Evolutionary conservation across 306 rosid species (phyloP), one percentile per base, ranked within the genome.

Genomic region (Acacia crassicarpa): DNA sequence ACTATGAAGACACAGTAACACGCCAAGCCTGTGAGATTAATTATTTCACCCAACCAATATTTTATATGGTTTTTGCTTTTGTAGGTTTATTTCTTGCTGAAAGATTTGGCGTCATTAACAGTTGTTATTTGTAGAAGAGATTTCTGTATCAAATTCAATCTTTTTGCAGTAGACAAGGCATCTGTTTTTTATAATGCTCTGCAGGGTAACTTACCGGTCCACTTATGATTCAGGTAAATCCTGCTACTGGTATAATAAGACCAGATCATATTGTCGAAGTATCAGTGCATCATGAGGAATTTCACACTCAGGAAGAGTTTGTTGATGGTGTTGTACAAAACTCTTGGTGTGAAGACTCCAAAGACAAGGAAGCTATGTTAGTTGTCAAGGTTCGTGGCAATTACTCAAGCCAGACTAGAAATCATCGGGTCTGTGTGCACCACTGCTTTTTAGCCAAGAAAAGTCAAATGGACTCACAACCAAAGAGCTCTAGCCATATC

Each of bases 291-390:
- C 97, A 93, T 8, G 97, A 95, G 78, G 94, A 95, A 71, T 91
- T 86, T 82, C 90, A 89, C 46, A 92, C 91, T 33, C 88, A 67
- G 62, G 96, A 91, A 88, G 97, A 91, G 80, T 95, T 89, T 85
- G 91, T 93, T 45, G 97, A 95, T 79, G 98, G 97, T 30, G 84
- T 87, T 77, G 92, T 91, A 27, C 95, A 88, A 44, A 95, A 90
- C 84, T 86, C 88, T 27, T 95, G 99, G 99, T 95, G 99, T 83
- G 99, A 95, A 86, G 94, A 90, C 67, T 85, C 95, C 66, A 91
- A 87, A 87, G 98, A 95, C 84, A 89, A 87, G 85, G 98, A 95
- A 87, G 95, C 92, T 35, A 83, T 88, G 61, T 85, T 95, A 88
- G 83, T 88, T 74, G 93, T 95, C 67, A 93, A 91, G 88, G 89